Evolutionary conservation across 192 early-diverging fungal species (phyloP).

Genomic region (Backusella morwellensis): DNA sequence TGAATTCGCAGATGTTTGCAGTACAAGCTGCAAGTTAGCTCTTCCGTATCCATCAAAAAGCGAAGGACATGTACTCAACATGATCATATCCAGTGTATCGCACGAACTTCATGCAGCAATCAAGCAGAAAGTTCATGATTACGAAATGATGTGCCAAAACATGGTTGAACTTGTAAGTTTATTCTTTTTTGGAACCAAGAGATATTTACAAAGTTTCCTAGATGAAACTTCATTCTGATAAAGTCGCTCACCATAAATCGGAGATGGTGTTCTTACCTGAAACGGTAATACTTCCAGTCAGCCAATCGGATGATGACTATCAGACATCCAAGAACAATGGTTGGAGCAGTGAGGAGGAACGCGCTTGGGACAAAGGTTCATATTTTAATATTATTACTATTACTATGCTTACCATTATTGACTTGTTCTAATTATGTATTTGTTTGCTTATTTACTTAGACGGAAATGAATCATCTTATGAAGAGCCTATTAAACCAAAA

Average conservation of each 20-base stretch:
- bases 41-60: conserved; percentile 5
- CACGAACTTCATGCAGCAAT: conserved; percentile 3
- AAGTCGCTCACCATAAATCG: conserved; percentile 16
- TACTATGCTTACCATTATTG: not conserved
- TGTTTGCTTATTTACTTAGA: conserved; percentile 4
- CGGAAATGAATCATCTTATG: not conserved
- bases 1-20: conserved; percentile 4
- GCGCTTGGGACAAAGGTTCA: conserved; percentile 12
- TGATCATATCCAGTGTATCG: conserved; percentile 12
- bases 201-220: not conserved
- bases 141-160: conserved; percentile 13
- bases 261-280: conserved; percentile 6
- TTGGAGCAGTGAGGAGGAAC: conserved; percentile 8
- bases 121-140: conserved; percentile 3
- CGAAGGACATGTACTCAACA: conserved; percentile 7
- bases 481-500: not conserved
- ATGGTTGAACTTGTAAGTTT: conserved; percentile 17
- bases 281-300: conserved; percentile 3
- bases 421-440: not conserved
- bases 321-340: not conserved
- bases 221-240: conserved; percentile 17
- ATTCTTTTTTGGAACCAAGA: not conserved
- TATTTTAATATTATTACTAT: not conserved
- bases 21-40: conserved; percentile 8
- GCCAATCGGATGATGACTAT: conserved; percentile 13